These are phyloP conservation scores for Solanum appendiculatum DNA, from an alignment of 257 asterid genomes.

Conservation along the genomic window DNA sequence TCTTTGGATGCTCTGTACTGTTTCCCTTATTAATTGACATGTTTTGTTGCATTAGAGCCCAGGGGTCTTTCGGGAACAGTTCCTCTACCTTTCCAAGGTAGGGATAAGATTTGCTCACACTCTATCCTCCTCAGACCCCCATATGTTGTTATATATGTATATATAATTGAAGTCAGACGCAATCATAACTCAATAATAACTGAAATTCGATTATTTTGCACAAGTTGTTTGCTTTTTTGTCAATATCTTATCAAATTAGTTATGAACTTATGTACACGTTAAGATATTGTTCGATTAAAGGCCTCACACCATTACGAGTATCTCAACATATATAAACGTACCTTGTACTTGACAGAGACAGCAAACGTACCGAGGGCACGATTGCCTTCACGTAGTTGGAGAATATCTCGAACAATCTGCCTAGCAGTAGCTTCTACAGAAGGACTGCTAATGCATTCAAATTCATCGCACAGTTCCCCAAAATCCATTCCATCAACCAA, in stretches of 20 bases:
- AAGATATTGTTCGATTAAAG: no score
- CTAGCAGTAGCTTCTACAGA: constrained; percentile 78
- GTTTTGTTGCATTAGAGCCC: background rate
- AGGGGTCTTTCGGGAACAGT: background rate
- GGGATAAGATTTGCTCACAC: no score
- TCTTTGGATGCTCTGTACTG: no score
- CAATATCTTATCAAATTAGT: background rate
- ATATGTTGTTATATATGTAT: no score
- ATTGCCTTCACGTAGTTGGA: constrained; percentile 70
- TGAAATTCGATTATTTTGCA: background rate
- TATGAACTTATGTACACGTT: background rate
- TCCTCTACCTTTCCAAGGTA: no score
- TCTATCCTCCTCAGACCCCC: no score
- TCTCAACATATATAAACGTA: background rate
- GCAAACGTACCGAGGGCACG: constrained; percentile 74
- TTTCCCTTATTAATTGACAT: no score
- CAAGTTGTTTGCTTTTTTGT: background rate
- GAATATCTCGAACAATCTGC: constrained; percentile 79
- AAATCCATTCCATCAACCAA: constrained; percentile 79
- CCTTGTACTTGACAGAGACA: constrained; percentile 69
- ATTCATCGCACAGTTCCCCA: constrained; percentile 84
- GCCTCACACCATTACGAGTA: background rate
- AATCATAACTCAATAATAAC: background rate
- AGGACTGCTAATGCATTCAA: constrained; percentile 92
- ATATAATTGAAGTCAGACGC: no score